Conservation (phyloP, 768 basidiomycete genomes). For the Chalciporus piperatus region DNA sequence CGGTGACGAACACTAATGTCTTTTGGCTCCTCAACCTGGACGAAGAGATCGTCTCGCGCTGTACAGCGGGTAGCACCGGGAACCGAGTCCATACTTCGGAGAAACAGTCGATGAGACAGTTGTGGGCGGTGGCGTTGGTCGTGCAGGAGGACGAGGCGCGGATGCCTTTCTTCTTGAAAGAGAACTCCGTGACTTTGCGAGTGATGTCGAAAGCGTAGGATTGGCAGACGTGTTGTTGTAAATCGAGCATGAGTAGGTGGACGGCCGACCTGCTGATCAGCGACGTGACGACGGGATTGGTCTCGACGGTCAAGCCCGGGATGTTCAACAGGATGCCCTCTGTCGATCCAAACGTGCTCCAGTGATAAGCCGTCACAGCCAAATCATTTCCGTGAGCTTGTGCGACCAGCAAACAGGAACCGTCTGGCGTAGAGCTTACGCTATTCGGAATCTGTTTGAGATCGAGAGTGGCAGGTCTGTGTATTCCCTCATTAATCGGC, state of each 20-base stretch:
- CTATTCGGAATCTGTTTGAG: slow-evolving; percentile 30
- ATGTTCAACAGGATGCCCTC: slow-evolving; percentile 37
- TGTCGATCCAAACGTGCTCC: slow-evolving; percentile 49
- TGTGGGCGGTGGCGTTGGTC: slow-evolving; percentile 31
- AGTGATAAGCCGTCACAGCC: slow-evolving; percentile 43
- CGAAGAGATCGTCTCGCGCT: slow-evolving; percentile 36
- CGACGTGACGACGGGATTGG: slow-evolving; percentile 38
- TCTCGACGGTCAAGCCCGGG: slow-evolving; percentile 20
- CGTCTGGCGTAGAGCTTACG: slow-evolving; percentile 46
- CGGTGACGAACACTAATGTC: slow-evolving; percentile 40
- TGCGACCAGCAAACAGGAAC: slow-evolving; percentile 41
- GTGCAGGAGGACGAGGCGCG: slow-evolving; percentile 1
- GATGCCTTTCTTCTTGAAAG: slow-evolving; percentile 43
- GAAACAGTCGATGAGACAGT: slow-evolving; percentile 48
- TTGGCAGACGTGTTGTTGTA: slow-evolving; percentile 24
- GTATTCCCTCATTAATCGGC: not conserved
- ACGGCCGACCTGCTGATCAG: slow-evolving; percentile 38
- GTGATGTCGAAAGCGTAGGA: slow-evolving; percentile 50
- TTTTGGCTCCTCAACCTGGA: slow-evolving; percentile 27
- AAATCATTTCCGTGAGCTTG: slow-evolving; percentile 14
- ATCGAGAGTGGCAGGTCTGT: slow-evolving; percentile 41
- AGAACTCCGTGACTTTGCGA: slow-evolving; percentile 50
- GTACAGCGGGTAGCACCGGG: slow-evolving; percentile 49
- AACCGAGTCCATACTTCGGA: slow-evolving; percentile 54
- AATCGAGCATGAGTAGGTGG: slow-evolving; percentile 42